A percentile compares a stretch with the other conserved stretches of the same genome.
These are phyloP conservation scores for Triticum urartu DNA, from an alignment of 176 grass and related monocot species.

Conservation along the genomic window DNA sequence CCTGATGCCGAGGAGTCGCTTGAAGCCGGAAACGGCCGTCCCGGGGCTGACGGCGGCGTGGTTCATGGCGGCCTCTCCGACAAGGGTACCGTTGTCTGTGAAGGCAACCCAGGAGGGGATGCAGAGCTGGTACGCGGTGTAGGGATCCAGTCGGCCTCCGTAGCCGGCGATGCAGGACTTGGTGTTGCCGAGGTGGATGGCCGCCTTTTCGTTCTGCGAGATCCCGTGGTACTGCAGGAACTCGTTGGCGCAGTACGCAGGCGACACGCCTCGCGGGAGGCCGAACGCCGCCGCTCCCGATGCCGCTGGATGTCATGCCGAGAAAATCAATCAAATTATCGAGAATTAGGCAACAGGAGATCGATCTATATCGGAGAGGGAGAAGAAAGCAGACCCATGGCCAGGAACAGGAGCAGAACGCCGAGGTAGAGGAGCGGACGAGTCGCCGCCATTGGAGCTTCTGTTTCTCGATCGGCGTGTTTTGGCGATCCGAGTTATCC, in stretches of 20 bases:
- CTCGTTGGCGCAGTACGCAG: not conserved
- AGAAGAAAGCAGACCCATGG: no score
- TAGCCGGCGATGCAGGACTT: slow-evolving; percentile 12
- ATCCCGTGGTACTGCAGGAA: not conserved
- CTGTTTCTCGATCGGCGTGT: no score
- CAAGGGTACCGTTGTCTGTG: not conserved
- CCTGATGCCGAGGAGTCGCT: not conserved
- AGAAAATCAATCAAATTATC: no score
- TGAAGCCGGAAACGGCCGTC: not conserved
- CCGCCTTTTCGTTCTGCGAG: not conserved
- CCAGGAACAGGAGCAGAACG: no score
- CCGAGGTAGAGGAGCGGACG: no score
- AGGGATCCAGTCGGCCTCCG: not conserved
- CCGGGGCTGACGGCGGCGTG: slow-evolving; percentile 14
- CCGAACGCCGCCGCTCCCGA: not conserved
- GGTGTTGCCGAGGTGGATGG: slow-evolving; percentile 9
- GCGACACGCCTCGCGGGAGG: not conserved
- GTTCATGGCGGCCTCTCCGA: not conserved
- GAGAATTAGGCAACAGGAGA: no score
- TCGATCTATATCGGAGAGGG: no score
- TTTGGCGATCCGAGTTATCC: no score
- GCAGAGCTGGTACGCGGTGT: not conserved
- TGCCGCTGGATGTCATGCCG: not conserved
- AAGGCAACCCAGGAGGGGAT: slow-evolving; percentile 15
- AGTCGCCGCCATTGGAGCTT: no score